A percentile compares a stretch with the other conserved stretches of the same genome.
These are phyloP conservation scores for Schizophyllum commune DNA, from an alignment of 1,284 basidiomycete genomes.

Conservation along the genomic window DNA sequence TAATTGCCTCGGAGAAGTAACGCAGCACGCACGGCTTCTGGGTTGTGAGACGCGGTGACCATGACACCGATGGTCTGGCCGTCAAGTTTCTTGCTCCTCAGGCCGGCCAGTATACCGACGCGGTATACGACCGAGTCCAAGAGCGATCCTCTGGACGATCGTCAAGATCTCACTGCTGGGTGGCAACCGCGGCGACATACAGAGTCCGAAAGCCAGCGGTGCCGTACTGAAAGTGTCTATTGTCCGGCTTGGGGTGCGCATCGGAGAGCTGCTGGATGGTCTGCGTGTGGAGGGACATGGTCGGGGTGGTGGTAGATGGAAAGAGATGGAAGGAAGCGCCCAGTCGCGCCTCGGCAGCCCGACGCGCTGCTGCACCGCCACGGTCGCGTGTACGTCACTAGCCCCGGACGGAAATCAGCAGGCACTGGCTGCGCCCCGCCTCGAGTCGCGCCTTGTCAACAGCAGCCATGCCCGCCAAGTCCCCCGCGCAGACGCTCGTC, in stretches of 20 bases:
- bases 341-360: not conserved
- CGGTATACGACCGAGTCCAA: slow-evolving; percentile 94
- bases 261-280: slow-evolving; percentile 43
- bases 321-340: not conserved
- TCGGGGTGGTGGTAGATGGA: slow-evolving; percentile 29
- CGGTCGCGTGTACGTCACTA: not conserved
- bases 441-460: not conserved
- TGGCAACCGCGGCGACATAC: slow-evolving; percentile 42
- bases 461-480: slow-evolving; percentile 46
- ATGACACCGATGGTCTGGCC: slow-evolving; percentile 95
- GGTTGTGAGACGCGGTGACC: slow-evolving; percentile 99
- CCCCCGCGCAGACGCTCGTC: slow-evolving; percentile 60
- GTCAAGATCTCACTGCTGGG: slow-evolving; percentile 9
- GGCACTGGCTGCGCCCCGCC: no score
- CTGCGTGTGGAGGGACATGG: slow-evolving; percentile 27
- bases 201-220: slow-evolving; percentile 93
- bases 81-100: slow-evolving; percentile 85
- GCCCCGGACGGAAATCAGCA: no score
- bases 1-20: not conserved
- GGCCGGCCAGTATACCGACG: slow-evolving; percentile 84
- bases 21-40: slow-evolving; percentile 64
- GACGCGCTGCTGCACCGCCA: not conserved
- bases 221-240: slow-evolving; percentile 77
- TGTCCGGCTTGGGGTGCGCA: slow-evolving; percentile 55
- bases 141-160: slow-evolving; percentile 46